phyloP scores from a whole-genome alignment of 2,329 filamentous ascomycete genomes.

The Phaeoacremonium minimum region DNA sequence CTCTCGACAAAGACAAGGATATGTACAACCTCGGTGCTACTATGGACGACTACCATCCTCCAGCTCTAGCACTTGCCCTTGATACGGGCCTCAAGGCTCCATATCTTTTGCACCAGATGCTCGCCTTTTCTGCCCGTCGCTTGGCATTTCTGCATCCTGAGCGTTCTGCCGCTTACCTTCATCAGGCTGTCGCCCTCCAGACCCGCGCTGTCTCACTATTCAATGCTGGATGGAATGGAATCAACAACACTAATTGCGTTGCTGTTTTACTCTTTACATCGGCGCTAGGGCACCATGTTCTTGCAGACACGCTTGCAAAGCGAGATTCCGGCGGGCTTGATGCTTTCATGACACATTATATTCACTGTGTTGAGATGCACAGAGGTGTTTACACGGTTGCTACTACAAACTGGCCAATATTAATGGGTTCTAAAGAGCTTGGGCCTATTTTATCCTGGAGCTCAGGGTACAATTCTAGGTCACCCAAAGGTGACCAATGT shows the following conservation, averaged over 20 bases:
- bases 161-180: constrained; percentile 14
- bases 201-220: constrained; percentile 23
- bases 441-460: constrained; percentile 16
- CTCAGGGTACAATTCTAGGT: constrained; percentile 7
- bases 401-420: constrained; percentile 17
- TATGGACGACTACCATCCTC: constrained; percentile 20
- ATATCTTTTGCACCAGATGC: constrained; percentile 28
- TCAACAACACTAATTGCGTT: constrained; percentile 22
- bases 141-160: constrained; percentile 20
- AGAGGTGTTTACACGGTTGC: constrained; percentile 15
- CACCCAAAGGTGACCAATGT: constrained; percentile 18
- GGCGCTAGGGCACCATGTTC: constrained; percentile 25
- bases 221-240: constrained; percentile 14
- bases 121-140: constrained; percentile 29
- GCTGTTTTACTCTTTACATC: constrained; percentile 26
- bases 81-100: constrained; percentile 18
- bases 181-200: constrained; percentile 22
- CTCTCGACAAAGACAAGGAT: not conserved
- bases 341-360: constrained; percentile 21
- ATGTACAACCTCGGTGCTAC: constrained; percentile 25
- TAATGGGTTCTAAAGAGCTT: constrained; percentile 19
- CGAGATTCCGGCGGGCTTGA: constrained; percentile 14
- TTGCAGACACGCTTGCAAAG: constrained; percentile 24
- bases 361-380: constrained; percentile 19
- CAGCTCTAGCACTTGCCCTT: constrained; percentile 15